Evolutionary conservation across 495 filamentous ascomycete genomes (phyloP), one percentile per base, ranked within the genome.

Genomic region (Glutinoglossum americanum): DNA sequence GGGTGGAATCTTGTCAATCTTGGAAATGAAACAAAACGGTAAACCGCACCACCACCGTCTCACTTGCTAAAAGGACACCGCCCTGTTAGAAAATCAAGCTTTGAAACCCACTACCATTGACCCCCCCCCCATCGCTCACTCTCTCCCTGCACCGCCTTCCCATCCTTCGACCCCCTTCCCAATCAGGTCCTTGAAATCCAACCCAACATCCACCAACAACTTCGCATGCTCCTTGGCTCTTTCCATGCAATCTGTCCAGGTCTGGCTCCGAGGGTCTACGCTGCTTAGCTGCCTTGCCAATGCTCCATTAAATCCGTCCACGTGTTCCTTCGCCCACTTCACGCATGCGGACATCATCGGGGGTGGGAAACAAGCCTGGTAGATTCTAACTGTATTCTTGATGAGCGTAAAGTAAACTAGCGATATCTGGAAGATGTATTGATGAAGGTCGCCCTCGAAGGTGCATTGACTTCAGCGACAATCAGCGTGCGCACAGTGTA

Each of bases 341-440:
- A 99, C 89, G 62, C 87, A 89, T 3, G 89, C 87, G 62, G 85
- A 92, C 73, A 85, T 88, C 76, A 92, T 84, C 23, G 79, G 70
- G 23, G 83, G 74, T 3, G 89, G 84, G 66, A 97, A 99, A 65
- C 88, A 94, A 60, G 80, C 75, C 65, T 94, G 86, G 66, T 89
- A 96, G 63, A 85, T 86, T 64, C 74, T 77, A 60, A 94, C 80
- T 6, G 90, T 95, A 67, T 95, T 94, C 56, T 81, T 80, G 67
- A 96, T 93, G 61, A 95, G 77, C 28, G 81, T 85, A 73, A 99
- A 99, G 68, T 94, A 94, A 55, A 96, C 89, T 60, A 84, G 94
- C 3, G 92, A 90, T n/a, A 99, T 76, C 66, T 94, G 84, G 72
- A 84, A 94, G 64, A 97, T 89, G 69, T 99, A 96, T 9, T 85